Conservation (phyloP, 2,329 filamentous ascomycete genomes). For the Xylariomycetidae sp. region DNA sequence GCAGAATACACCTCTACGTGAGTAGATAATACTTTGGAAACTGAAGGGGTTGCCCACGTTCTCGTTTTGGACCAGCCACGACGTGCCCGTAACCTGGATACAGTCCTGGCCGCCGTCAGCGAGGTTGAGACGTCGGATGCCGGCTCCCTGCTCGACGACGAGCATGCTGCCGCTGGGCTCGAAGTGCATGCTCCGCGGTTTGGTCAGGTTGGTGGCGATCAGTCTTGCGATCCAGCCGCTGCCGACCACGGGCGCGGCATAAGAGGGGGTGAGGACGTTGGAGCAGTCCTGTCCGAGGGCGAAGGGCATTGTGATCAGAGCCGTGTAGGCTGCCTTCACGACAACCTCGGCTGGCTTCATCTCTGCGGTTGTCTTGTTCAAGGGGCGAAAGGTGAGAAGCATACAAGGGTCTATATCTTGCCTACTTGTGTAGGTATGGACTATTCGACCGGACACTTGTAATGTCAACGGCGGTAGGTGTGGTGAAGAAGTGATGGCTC, state of each 20-base stretch:
- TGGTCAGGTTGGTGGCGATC: slow-evolving; percentile 15
- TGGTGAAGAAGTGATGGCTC: no score
- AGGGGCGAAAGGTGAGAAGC: no score
- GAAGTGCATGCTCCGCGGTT: slow-evolving; percentile 29
- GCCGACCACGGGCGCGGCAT: slow-evolving; percentile 9
- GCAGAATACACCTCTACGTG: not conserved
- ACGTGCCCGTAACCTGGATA: not conserved
- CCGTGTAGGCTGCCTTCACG: not conserved
- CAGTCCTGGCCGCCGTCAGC: slow-evolving; percentile 23
- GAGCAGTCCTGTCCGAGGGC: not conserved
- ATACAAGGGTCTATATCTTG: no score
- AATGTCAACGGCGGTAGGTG: no score
- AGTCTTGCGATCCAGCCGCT: slow-evolving; percentile 11
- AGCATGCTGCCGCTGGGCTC: slow-evolving; percentile 32
- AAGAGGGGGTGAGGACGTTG: slow-evolving; percentile 5
- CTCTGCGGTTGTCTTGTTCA: no score
- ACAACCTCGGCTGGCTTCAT: no score
- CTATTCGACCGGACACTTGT: no score
- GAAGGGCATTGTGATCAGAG: not conserved
- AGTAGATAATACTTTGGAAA: no score
- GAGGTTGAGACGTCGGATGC: slow-evolving; percentile 29
- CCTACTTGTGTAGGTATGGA: no score
- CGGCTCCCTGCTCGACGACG: slow-evolving; percentile 26
- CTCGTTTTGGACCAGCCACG: not conserved
- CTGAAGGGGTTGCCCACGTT: no score